These are phyloP conservation scores for Aureobasidium sp. DNA, from an alignment of 2,329 filamentous ascomycete species.

Conservation along the genomic window DNA sequence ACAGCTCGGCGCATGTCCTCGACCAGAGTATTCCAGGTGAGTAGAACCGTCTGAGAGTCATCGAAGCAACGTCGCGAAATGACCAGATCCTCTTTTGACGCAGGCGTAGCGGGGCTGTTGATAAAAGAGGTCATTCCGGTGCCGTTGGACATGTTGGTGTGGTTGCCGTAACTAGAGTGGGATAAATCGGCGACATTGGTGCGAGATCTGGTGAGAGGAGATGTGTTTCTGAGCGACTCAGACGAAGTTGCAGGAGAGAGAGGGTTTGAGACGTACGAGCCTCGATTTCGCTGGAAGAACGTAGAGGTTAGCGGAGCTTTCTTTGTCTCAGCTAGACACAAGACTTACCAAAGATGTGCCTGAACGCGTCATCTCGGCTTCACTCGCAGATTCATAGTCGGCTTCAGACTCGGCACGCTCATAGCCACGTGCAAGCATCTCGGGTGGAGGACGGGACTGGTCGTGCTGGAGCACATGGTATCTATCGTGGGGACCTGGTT, in stretches of 20 bases:
- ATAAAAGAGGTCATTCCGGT: conserved; percentile 50
- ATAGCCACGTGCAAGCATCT: conserved; percentile 80
- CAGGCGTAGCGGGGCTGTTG: conserved; percentile 40
- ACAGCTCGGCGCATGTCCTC: conserved; percentile 90
- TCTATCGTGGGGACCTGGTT: conserved; percentile 80
- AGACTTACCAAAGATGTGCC: conserved; percentile 59
- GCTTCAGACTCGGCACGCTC: conserved; percentile 75
- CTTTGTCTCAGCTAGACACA: conserved; percentile 20
- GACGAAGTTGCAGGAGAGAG: conserved; percentile 83
- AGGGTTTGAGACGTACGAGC: conserved; percentile 59
- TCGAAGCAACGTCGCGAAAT: conserved; percentile 85
- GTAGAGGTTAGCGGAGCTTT: not conserved
- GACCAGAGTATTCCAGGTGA: conserved; percentile 85
- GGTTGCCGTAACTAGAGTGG: conserved; percentile 43
- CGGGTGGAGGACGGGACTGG: conserved; percentile 79
- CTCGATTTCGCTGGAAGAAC: conserved; percentile 50
- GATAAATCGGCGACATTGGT: conserved; percentile 44
- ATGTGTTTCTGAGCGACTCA: conserved; percentile 74
- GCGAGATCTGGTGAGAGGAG: conserved; percentile 51
- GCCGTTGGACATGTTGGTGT: conserved; percentile 36
- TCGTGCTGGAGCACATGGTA: conserved; percentile 85
- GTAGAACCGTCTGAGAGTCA: conserved; percentile 67
- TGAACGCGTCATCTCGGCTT: conserved; percentile 67
- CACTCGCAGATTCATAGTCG: conserved; percentile 78
- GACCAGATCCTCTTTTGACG: conserved; percentile 30